phyloP scores from a whole-genome alignment of 495 filamentous ascomycete genomes.

The Penicillium cosmopolitanum region DNA sequence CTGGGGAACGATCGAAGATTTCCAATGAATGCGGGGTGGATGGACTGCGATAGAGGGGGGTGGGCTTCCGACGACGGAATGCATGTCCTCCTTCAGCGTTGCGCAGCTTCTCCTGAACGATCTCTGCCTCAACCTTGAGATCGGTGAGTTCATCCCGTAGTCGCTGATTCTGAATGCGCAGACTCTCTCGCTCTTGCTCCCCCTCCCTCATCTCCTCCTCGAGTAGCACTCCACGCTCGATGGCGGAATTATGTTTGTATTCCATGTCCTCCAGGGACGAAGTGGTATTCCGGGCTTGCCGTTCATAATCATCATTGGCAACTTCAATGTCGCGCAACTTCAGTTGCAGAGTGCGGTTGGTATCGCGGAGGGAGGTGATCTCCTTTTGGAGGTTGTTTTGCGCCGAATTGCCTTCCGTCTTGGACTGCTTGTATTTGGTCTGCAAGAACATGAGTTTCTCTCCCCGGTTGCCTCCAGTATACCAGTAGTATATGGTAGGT shows the following conservation, averaged over 20 bases:
- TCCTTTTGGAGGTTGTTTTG: conserved; percentile 93
- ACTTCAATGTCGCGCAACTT: conserved; percentile 94
- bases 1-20: conserved; percentile 58
- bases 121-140: conserved; percentile 91
- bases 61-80: conserved; percentile 56
- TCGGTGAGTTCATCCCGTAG: conserved; percentile 89
- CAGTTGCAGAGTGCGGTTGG: conserved; percentile 78
- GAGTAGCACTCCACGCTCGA: conserved; percentile 88
- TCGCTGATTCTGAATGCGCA: conserved; percentile 88
- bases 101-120: conserved; percentile 87
- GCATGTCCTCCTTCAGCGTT: conserved; percentile 60
- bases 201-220: conserved; percentile 91
- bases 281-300: conserved; percentile 89
- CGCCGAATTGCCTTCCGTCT: conserved; percentile 77
- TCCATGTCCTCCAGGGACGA: conserved; percentile 96
- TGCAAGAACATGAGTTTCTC: conserved; percentile 38
- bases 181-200: conserved; percentile 83
- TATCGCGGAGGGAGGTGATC: conserved; percentile 85
- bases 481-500: too few relatives aligned
- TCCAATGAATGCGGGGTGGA: conserved; percentile 57
- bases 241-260: conserved; percentile 92
- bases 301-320: conserved; percentile 96
- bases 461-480: too few relatives aligned
- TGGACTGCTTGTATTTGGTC: conserved; percentile 96
- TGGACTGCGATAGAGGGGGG: conserved; percentile 48